These are phyloP conservation scores for Triglochin maritima DNA, from an alignment of 106 monocot genomes.

Conservation along the genomic window DNA sequence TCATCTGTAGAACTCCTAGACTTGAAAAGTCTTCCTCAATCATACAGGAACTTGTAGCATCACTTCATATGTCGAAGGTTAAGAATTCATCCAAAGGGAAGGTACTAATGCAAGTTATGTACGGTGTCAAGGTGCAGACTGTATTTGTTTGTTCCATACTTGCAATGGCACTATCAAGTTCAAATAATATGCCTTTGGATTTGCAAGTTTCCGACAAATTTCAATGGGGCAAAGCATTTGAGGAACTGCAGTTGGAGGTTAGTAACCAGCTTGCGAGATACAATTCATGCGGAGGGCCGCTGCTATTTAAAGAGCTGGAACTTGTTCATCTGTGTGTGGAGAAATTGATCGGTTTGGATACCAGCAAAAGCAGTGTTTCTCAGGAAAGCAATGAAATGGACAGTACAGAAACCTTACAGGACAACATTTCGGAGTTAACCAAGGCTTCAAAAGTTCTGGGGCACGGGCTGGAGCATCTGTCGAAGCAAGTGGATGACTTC, in stretches of 20 bases:
- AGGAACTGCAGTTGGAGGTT: slow-evolving; percentile 25
- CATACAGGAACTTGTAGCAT: slow-evolving; percentile 30
- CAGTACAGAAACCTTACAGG: slow-evolving; percentile 1
- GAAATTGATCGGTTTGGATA: slow-evolving; percentile 17
- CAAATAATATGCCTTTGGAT: slow-evolving; percentile 24
- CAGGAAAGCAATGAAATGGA: background rate
- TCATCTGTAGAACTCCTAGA: slow-evolving; percentile 27
- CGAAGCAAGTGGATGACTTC: slow-evolving; percentile 44
- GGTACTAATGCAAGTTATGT: slow-evolving; percentile 55
- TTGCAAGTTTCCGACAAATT: slow-evolving; percentile 54
- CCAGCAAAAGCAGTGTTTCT: background rate
- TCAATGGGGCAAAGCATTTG: slow-evolving; percentile 52
- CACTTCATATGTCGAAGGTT: slow-evolving; percentile 26
- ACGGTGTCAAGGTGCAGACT: slow-evolving; percentile 52
- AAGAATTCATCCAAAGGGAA: slow-evolving; percentile 62
- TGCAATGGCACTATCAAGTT: slow-evolving; percentile 34
- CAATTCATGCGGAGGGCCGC: slow-evolving; percentile 10
- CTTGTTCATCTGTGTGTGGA: slow-evolving; percentile 29
- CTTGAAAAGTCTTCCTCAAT: slow-evolving; percentile 30
- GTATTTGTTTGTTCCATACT: slow-evolving; percentile 45
- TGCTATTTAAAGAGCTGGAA: slow-evolving; percentile 45
- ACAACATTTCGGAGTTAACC: slow-evolving; percentile 13
- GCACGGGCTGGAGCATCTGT: slow-evolving; percentile 44
- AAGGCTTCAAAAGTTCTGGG: slow-evolving; percentile 21
- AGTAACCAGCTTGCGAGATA: slow-evolving; percentile 20